Conservation (phyloP, 1,284 basidiomycete species). For the Fomitopsis schrenkii region DNA sequence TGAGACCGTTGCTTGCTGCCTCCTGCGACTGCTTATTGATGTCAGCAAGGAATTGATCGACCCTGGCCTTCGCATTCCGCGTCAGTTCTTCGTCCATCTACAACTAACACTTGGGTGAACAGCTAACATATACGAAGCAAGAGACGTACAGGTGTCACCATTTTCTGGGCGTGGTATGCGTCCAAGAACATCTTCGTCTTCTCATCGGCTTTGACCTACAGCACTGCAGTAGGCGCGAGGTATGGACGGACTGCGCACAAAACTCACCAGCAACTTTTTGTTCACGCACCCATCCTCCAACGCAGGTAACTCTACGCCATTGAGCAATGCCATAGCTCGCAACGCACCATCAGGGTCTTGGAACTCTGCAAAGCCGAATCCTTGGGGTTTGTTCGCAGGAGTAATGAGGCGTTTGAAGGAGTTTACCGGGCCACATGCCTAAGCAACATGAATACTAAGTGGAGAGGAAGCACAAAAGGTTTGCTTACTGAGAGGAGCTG, state of each 20-base stretch:
- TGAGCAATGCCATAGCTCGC: constrained; percentile 76
- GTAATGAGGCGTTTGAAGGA: constrained; percentile 90
- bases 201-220: constrained; percentile 88
- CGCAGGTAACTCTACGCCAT: constrained; percentile 83
- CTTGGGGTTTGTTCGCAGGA: constrained; percentile 87
- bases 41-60: constrained; percentile 55
- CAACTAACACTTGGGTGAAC: neutral
- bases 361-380: constrained; percentile 93
- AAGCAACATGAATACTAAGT: neutral
- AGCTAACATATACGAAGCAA: constrained; percentile 8
- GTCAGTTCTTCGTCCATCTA: constrained; percentile 60
- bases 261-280: constrained; percentile 82
- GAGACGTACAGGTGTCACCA: constrained; percentile 70
- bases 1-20: constrained; percentile 58
- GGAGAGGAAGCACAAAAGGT: constrained; percentile 10
- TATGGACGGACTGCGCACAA: constrained; percentile 12
- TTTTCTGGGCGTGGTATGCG: constrained; percentile 75
- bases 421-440: constrained; percentile 86
- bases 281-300: constrained; percentile 80
- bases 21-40: constrained; percentile 63
- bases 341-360: constrained; percentile 87
- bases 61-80: constrained; percentile 50
- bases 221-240: constrained; percentile 35
- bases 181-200: constrained; percentile 87
- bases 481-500: constrained; percentile 68